phyloP scores from a whole-genome alignment of 805 yeast genomes.

The Starmerella scarabaei region DNA sequence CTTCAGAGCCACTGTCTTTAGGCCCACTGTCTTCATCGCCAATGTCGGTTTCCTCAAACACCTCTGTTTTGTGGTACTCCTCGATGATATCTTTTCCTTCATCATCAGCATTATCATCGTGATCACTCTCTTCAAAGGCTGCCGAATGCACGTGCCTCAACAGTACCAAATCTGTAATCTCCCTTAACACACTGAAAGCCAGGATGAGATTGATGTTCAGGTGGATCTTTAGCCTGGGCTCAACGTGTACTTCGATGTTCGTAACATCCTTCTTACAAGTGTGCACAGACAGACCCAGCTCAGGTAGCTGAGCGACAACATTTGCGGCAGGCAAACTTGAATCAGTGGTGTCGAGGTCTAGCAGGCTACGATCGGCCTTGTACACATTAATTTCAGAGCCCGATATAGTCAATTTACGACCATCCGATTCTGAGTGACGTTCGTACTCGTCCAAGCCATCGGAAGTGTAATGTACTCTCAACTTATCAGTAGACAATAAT shows the following conservation, averaged over 20 bases:
- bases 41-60: background rate
- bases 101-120: background rate
- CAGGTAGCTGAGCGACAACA: slow-evolving; percentile 11
- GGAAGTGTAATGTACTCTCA: slow-evolving; percentile 10
- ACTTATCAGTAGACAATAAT: slow-evolving; percentile 3
- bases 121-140: too few species aligned
- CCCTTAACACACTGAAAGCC: slow-evolving; percentile 20
- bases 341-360: slow-evolving; percentile 7
- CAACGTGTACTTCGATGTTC: slow-evolving; percentile 5
- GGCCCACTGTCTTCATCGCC: too few species aligned
- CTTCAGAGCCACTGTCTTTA: too few species aligned
- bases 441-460: background rate
- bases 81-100: too few species aligned
- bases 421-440: slow-evolving; percentile 13
- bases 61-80: background rate
- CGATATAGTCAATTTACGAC: slow-evolving; percentile 11
- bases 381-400: slow-evolving; percentile 11
- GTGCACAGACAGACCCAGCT: slow-evolving; percentile 1
- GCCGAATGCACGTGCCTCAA: slow-evolving; percentile 7
- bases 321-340: slow-evolving; percentile 3
- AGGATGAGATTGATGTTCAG: slow-evolving; percentile 21
- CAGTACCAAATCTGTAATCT: slow-evolving; percentile 18
- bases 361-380: slow-evolving; percentile 14
- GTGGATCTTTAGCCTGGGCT: slow-evolving; percentile 15
- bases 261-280: slow-evolving; percentile 7